Conservation (phyloP, 2,329 filamentous ascomycete species). For the Botrytis fabae region DNA sequence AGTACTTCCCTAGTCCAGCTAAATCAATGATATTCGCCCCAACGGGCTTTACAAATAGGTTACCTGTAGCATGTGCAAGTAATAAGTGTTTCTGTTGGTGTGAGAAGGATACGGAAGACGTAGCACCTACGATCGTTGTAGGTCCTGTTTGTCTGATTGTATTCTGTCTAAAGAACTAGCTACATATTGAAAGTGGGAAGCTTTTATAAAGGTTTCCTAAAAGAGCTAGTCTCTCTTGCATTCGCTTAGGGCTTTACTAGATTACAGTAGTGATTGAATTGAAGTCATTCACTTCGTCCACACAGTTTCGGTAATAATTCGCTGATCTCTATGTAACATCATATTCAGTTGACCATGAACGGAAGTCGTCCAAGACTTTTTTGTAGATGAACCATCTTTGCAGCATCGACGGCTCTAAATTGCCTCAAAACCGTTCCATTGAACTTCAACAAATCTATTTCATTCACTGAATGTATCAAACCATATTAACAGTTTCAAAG, state of each 20-base stretch:
- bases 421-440: conserved; percentile 36
- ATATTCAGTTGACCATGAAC: neutral
- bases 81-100: no score
- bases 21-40: neutral
- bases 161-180: no score
- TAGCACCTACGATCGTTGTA: no score
- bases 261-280: no score
- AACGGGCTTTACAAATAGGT: neutral
- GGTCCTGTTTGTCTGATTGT: no score
- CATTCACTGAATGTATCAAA: conserved; percentile 30
- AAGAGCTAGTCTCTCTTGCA: no score
- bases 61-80: neutral
- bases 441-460: conserved; percentile 23
- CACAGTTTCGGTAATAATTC: neutral
- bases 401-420: conserved; percentile 28
- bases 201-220: no score
- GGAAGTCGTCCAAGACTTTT: neutral
- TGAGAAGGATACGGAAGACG: no score
- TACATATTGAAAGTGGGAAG: no score
- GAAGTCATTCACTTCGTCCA: no score
- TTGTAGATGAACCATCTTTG: conserved; percentile 15
- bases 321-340: neutral
- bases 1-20: neutral
- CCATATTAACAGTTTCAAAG: conserved; percentile 37
- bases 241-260: no score